Base-by-base conservation (phyloP, 2,329 filamentous ascomycete species). In the Calonectria leucothoes region DNA sequence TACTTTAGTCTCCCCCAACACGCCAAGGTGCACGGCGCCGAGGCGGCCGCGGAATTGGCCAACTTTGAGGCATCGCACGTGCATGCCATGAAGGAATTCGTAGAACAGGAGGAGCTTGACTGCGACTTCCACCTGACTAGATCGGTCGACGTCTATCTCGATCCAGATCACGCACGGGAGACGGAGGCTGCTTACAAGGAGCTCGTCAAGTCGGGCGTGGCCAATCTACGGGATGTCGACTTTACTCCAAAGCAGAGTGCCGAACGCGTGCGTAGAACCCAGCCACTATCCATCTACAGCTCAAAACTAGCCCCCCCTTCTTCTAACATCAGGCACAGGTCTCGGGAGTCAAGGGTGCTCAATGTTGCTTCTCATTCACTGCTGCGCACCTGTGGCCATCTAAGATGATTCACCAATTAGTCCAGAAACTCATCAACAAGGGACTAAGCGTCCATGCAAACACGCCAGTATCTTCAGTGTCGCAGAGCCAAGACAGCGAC, bases 61-160 rank as follows among this genome's bases (percentile, higher is more conserved):
- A 69, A 74, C 2, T 81, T 80, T 59, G 77, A 79, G 59, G 72
- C 73, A 6, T 68, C 70, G 5, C 76, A 80, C 68, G 72, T 78
- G 1, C 63, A 69, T 27, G 73, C 74, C 8, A 77, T 88, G 20
- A 85, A 86, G 73, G 75, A 82, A 4, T 75, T 82, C 12, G 81
- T 88, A 12, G 70, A 75, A 37, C 74, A 75, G 12, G 82, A 83
- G 31, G 70, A 68, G 27, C 15, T 76, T 6, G 76, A 77, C 35
- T 75, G 73, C 57, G 72, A 75, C 17, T 72, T 75, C n/a, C 55
- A 72, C 8, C 12, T 76, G 20, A 75, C 29, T 80, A 85, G 86
- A 10, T 82, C 84, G 6, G 79, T 82, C 6, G 85, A 88, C 72
- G 83, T 86, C 4, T 82, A 82, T 31, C 76, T 86, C n/a, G 78